These are phyloP conservation scores for Rosa rugosa DNA, from an alignment of 306 rosid genomes.

Conservation along the genomic window DNA sequence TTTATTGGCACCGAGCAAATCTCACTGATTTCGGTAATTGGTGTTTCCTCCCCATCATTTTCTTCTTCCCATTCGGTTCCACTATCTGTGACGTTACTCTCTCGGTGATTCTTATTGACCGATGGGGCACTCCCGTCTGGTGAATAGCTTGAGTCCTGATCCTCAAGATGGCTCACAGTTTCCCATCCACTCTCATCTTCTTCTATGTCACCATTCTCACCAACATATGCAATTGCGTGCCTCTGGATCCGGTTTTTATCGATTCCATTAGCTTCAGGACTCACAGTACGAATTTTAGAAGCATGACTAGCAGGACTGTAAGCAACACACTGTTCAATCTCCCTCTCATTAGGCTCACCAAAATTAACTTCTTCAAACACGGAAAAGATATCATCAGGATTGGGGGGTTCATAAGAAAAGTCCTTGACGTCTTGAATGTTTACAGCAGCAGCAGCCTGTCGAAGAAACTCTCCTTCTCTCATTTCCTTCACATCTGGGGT, in stretches of 20 bases:
- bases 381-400: constrained; percentile 73
- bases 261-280: constrained; percentile 56
- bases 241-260: constrained; percentile 49
- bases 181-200: constrained; percentile 99
- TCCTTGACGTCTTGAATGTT: constrained; percentile 67
- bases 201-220: constrained; percentile 62
- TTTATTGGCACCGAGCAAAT: constrained; percentile 58
- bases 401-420: constrained; percentile 67
- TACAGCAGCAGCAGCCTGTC: constrained; percentile 58
- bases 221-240: constrained; percentile 39
- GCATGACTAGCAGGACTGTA: constrained; percentile 65
- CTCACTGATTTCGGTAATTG: constrained; percentile 72
- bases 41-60: constrained; percentile 52
- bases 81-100: constrained; percentile 57
- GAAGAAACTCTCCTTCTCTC: constrained; percentile 59
- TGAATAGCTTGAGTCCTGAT: constrained; percentile 84
- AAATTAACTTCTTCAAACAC: constrained; percentile 65
- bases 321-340: constrained; percentile 60
- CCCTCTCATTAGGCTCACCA: constrained; percentile 66
- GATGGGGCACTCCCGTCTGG: constrained; percentile 69
- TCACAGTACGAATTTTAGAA: constrained; percentile 65
- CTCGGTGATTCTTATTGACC: constrained; percentile 53
- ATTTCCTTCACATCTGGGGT: constrained; percentile 60
- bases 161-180: constrained; percentile 85
- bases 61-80: constrained; percentile 71